Base-by-base conservation (phyloP, 805 yeast species). In the Starmerella asiatica region DNA sequence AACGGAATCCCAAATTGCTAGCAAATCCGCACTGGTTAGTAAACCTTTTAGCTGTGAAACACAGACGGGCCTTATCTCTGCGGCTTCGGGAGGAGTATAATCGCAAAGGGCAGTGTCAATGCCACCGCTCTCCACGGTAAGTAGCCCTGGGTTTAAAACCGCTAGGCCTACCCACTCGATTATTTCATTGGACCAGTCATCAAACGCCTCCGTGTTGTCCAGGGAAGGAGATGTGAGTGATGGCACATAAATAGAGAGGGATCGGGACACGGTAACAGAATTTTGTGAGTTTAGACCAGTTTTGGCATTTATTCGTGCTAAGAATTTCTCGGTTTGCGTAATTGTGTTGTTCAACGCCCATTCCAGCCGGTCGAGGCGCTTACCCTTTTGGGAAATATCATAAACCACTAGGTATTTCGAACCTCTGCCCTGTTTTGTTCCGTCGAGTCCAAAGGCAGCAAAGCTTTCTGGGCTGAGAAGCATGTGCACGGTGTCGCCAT, bases 91-190 rank as follows among this genome's bases (percentile, higher is more conserved):
- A 21, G 26, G 37, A 17, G 28, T 11, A 23, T 34, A 37, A 21
- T 42, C 43, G 24, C 42, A 32, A 5, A 45, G 28, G 2, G 40
- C 40, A 3, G 31, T 33, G 17, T 49, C 46, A 6, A 43, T 37
- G 3, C 24, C 36, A 9, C 33, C 32, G 9, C 38, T 31, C 31
- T 33, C 12, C 3, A 21, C 33, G 4, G 39, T 23, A 1, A 47
- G 21, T 3, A 42, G 31, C n/a, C 32, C 36, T 2, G 46, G 38
- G 7, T 35, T 32, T 3, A 44, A 12, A 2, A 28, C 37, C 3
- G 37, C 42, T 9, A 48, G 43, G 1, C 51, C 54, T 3, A 36
- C 31, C 53, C 52, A 48, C 21, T 50, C 51, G 2, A 27, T n/a
- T 17, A 47, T 14, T n/a, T 17, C 40, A 21, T 45, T 45, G 5